Conservation (phyloP, 345 rosid genomes). For the Acer yangbiense region DNA sequence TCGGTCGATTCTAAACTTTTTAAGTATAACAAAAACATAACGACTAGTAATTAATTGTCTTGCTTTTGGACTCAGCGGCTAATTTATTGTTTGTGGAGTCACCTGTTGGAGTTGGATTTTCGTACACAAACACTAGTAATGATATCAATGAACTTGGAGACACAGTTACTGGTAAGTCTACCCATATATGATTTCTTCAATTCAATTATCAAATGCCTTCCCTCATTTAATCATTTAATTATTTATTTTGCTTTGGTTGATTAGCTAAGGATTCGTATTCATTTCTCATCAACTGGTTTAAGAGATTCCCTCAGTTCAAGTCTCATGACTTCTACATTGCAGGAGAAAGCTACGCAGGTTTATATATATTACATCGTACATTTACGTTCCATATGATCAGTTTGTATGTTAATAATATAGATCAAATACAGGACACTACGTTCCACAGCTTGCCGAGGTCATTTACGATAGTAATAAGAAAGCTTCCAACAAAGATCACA, state of each 20-base stretch:
- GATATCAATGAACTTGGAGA: slow-evolving; percentile 63
- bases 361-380: too few relatives aligned
- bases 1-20: too few relatives aligned
- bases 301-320: slow-evolving; percentile 66
- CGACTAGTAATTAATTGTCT: not conserved
- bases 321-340: slow-evolving; percentile 60
- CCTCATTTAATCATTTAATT: not conserved
- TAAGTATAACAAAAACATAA: too few relatives aligned
- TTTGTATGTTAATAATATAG: not conserved
- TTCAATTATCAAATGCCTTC: not conserved
- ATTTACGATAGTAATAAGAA: slow-evolving; percentile 56
- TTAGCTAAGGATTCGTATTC: slow-evolving; percentile 56
- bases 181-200: too few relatives aligned
- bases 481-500: slow-evolving; percentile 40
- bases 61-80: slow-evolving; percentile 39
- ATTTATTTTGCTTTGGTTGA: not conserved
- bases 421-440: slow-evolving; percentile 63
- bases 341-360: slow-evolving; percentile 84
- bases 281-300: slow-evolving; percentile 69
- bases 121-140: slow-evolving; percentile 50
- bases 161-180: slow-evolving; percentile 37
- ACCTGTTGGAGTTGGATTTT: slow-evolving; percentile 71
- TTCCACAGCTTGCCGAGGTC: slow-evolving; percentile 75
- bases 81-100: slow-evolving; percentile 68
- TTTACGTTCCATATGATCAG: too few relatives aligned